phyloP scores from a whole-genome alignment of 2,329 filamentous ascomycete species.

The Aspergillus pseudoglaucus region DNA sequence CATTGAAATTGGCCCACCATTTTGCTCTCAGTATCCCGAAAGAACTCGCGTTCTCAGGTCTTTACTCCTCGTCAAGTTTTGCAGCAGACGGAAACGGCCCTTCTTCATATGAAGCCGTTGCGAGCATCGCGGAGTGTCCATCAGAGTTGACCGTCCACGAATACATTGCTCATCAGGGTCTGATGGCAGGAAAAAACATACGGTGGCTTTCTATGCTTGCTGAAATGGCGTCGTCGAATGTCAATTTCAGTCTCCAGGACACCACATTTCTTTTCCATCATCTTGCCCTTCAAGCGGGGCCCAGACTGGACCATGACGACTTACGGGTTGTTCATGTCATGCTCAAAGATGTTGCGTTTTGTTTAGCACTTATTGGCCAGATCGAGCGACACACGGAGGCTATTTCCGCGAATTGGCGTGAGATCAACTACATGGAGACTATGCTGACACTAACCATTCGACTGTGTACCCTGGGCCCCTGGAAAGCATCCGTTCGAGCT shows the following conservation, averaged over 20 bases:
- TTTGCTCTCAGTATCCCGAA: conserved; percentile 35
- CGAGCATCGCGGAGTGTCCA: conserved; percentile 18
- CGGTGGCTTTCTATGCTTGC: conserved; percentile 46
- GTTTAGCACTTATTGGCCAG: conserved; percentile 42
- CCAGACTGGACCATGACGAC: conserved; percentile 24
- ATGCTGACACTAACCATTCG: conserved; percentile 49
- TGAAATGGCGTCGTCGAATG: conserved; percentile 46
- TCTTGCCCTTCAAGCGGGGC: conserved; percentile 52
- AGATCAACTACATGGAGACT: conserved; percentile 52
- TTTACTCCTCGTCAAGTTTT: conserved; percentile 21
- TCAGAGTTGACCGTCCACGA: no score
- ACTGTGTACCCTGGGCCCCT: conserved; percentile 22
- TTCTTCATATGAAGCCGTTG: conserved; percentile 45
- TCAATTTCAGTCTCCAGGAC: conserved; percentile 56
- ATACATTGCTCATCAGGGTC: no score
- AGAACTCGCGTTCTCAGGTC: conserved; percentile 29
- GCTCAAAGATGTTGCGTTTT: conserved; percentile 48
- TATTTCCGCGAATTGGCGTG: conserved; percentile 54
- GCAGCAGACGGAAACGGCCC: conserved; percentile 32
- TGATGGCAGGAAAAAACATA: conserved; percentile 10
- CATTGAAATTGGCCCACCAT: conserved; percentile 42
- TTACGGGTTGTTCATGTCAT: conserved; percentile 45
- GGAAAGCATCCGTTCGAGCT: conserved; percentile 6
- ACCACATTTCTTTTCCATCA: conserved; percentile 47
- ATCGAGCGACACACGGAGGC: conserved; percentile 41